phyloP scores from a whole-genome alignment of 208 protist genomes.

The Willaertia magna region DNA sequence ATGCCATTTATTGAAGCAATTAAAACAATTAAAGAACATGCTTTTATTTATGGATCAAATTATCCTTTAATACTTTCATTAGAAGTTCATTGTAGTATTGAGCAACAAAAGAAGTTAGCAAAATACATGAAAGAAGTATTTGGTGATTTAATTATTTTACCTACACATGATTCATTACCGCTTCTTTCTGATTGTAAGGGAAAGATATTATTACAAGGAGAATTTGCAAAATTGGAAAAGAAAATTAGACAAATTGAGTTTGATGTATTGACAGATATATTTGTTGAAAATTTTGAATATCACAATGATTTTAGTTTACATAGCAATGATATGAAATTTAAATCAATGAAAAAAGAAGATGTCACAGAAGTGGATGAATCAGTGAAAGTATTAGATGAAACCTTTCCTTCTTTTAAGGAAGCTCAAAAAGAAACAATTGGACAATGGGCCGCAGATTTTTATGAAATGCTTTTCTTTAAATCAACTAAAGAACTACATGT shows the following conservation, averaged over 20 bases:
- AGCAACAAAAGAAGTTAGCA: conserved; percentile 56
- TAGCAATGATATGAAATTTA: background rate
- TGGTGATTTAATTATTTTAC: conserved; percentile 20
- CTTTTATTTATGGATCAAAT: conserved; percentile 39
- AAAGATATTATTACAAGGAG: background rate
- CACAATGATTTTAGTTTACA: background rate
- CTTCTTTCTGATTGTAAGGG: background rate
- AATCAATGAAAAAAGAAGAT: background rate
- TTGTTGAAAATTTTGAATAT: background rate
- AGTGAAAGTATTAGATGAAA: background rate
- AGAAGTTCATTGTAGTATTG: conserved; percentile 47
- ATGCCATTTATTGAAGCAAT: conserved; percentile 50
- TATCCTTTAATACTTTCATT: conserved; percentile 63
- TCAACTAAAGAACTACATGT: background rate
- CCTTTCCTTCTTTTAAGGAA: background rate
- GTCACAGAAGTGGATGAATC: background rate
- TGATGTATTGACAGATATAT: background rate
- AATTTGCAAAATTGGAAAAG: background rate
- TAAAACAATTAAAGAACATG: conserved; percentile 43
- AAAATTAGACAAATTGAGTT: background rate
- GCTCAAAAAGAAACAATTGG: background rate
- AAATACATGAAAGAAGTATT: conserved; percentile 43
- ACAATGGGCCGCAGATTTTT: background rate
- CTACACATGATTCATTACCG: background rate
- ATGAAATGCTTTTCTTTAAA: background rate